A percentile compares a stretch with the other conserved stretches of the same genome.
Conservation (phyloP, 768 basidiomycete genomes). For the Collybia mongolica region DNA sequence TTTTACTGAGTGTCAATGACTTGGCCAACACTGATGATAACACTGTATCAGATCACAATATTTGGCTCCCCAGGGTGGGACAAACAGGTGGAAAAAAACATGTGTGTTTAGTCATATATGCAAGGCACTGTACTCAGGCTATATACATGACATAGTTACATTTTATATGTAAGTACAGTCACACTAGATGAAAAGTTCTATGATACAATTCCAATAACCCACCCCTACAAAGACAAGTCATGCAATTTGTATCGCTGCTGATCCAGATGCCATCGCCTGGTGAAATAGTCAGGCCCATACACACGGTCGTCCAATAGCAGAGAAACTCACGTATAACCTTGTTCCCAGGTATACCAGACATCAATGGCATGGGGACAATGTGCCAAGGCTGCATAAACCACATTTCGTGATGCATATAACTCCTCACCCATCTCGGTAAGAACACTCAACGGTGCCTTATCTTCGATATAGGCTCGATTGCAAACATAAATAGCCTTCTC, state of each 20-base stretch:
- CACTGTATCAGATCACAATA: too few relatives aligned
- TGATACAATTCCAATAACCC: too few relatives aligned
- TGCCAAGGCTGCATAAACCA: slow-evolving; percentile 3
- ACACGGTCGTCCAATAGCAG: background rate
- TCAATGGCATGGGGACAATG: background rate
- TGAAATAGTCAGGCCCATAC: background rate
- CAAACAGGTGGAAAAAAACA: too few relatives aligned
- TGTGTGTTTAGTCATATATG: too few relatives aligned
- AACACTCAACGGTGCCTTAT: slow-evolving; percentile 3
- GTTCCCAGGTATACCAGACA: slow-evolving; percentile 10
- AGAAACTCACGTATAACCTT: slow-evolving; percentile 13
- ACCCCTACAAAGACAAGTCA: background rate
- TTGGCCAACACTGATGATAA: too few relatives aligned
- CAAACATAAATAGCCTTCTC: slow-evolving; percentile 17
- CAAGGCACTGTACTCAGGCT: too few relatives aligned
- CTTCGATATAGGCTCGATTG: slow-evolving; percentile 11
- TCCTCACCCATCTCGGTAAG: slow-evolving; percentile 14
- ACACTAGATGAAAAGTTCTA: too few relatives aligned
- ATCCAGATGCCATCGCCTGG: slow-evolving; percentile 8
- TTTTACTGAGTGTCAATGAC: too few relatives aligned
- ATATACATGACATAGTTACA: too few relatives aligned
- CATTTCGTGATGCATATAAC: slow-evolving; percentile 1
- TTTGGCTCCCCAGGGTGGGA: too few relatives aligned
- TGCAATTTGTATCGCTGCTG: slow-evolving; percentile 7
- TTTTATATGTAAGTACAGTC: too few relatives aligned